Conservation (phyloP, 352 stramenopile genomes). For the Pythium apleroticum region DNA sequence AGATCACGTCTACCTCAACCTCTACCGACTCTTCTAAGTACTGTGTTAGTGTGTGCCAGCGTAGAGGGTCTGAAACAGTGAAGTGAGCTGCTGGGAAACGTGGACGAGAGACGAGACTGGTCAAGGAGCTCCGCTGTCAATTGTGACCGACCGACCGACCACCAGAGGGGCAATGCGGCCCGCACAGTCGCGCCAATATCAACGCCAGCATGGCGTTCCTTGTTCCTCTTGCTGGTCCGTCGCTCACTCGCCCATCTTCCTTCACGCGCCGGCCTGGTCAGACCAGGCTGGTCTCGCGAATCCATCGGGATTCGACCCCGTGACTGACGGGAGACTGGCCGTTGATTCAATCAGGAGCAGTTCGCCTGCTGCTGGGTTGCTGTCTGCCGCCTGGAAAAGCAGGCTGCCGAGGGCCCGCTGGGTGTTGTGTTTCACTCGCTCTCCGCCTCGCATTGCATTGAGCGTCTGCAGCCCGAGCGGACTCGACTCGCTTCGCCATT, state of each 20-base stretch:
- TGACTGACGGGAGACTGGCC: too few species aligned
- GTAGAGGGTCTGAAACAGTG: neutral
- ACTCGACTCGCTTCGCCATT: neutral
- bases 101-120: neutral
- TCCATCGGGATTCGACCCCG: neutral
- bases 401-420: too few species aligned
- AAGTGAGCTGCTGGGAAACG: neutral
- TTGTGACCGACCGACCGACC: neutral
- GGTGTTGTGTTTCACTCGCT: neutral
- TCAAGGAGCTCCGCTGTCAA: neutral
- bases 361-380: neutral
- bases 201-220: neutral
- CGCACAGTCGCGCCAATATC: too few species aligned
- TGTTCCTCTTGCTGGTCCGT: neutral
- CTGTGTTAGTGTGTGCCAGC: neutral
- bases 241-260: conserved; percentile 13
- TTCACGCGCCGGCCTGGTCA: neutral
- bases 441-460: neutral
- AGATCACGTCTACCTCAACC: neutral
- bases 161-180: too few species aligned
- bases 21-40: neutral
- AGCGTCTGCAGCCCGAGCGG: too few species aligned
- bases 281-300: too few species aligned
- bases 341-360: neutral
- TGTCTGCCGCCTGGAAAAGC: neutral